Conservation (phyloP, 257 asterid species). For the Cordia subcordata region DNA sequence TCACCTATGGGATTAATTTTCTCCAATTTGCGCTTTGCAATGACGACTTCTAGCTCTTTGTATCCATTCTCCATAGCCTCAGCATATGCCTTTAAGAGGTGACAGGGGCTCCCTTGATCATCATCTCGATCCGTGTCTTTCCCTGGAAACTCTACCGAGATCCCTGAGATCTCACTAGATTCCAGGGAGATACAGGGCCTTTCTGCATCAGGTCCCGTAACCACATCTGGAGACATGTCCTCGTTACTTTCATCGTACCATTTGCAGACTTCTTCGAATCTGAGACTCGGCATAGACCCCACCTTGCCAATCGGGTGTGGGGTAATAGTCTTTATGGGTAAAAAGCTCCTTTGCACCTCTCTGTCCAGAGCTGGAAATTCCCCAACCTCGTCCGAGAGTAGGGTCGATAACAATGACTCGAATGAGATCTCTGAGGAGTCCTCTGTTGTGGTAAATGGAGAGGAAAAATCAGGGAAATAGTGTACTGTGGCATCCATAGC, state of each 20-base stretch:
- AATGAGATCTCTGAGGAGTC: slow-evolving; percentile 45
- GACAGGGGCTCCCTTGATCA: slow-evolving; percentile 33
- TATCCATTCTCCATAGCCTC: slow-evolving; percentile 58
- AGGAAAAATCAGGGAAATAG: slow-evolving; percentile 22
- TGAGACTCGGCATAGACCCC: slow-evolving; percentile 14
- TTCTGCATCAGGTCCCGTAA: too few relatives aligned
- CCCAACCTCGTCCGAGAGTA: slow-evolving; percentile 32
- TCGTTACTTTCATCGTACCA: too few relatives aligned
- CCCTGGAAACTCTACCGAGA: slow-evolving; percentile 21
- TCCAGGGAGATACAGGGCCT: slow-evolving; percentile 1
- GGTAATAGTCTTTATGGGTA: not conserved
- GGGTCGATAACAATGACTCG: slow-evolving; percentile 27
- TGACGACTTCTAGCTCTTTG: slow-evolving; percentile 40
- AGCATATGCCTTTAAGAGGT: slow-evolving; percentile 52
- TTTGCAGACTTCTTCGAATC: too few relatives aligned
- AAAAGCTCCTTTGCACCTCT: too few relatives aligned
- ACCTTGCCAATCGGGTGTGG: slow-evolving; percentile 19
- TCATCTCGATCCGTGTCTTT: slow-evolving; percentile 28
- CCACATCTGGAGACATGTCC: too few relatives aligned
- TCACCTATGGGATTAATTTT: slow-evolving; percentile 46
- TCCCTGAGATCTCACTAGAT: slow-evolving; percentile 25
- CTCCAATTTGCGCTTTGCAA: slow-evolving; percentile 34
- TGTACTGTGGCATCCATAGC: slow-evolving; percentile 19
- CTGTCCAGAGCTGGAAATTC: slow-evolving; percentile 25
- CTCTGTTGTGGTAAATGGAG: slow-evolving; percentile 35